A percentile compares a stretch with the other conserved stretches of the same genome.
These are phyloP conservation scores for Penicillium sp. DNA, from an alignment of 2,329 filamentous ascomycete species.

Conservation along the genomic window DNA sequence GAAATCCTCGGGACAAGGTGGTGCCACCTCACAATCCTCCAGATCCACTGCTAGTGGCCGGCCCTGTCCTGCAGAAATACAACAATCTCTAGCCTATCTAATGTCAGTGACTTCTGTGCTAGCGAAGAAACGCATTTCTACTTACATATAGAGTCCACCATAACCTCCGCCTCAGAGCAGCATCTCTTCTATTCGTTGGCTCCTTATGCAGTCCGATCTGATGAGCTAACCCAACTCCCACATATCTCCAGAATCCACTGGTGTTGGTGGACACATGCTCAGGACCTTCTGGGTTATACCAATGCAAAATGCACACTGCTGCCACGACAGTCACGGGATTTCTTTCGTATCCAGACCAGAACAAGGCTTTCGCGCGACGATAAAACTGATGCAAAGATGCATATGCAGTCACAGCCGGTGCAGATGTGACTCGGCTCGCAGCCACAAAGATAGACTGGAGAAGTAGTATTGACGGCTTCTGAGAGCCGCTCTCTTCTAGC, in stretches of 20 bases:
- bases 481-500: constrained; percentile 26
- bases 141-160: constrained; percentile 47
- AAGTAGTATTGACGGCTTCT: constrained; percentile 30
- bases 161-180: constrained; percentile 38
- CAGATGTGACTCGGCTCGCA: constrained; percentile 42
- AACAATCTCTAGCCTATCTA: constrained; percentile 35
- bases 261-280: constrained; percentile 43
- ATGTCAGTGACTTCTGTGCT: background rate
- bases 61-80: constrained; percentile 45
- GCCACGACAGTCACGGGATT: constrained; percentile 32
- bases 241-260: constrained; percentile 46
- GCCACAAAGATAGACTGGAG: constrained; percentile 44
- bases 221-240: constrained; percentile 44
- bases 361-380: constrained; percentile 34
- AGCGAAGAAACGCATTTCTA: background rate
- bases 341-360: constrained; percentile 34
- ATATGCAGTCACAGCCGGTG: constrained; percentile 29
- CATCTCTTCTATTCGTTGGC: constrained; percentile 35
- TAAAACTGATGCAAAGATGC: constrained; percentile 33
- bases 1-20: constrained; percentile 38
- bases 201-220: constrained; percentile 48
- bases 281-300: constrained; percentile 36
- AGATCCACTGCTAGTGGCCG: constrained; percentile 41
- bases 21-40: constrained; percentile 39
- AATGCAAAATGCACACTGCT: constrained; percentile 34